Evolutionary conservation across 768 basidiomycete species (phyloP).

Genomic region (Nidularia pulvinata): DNA sequence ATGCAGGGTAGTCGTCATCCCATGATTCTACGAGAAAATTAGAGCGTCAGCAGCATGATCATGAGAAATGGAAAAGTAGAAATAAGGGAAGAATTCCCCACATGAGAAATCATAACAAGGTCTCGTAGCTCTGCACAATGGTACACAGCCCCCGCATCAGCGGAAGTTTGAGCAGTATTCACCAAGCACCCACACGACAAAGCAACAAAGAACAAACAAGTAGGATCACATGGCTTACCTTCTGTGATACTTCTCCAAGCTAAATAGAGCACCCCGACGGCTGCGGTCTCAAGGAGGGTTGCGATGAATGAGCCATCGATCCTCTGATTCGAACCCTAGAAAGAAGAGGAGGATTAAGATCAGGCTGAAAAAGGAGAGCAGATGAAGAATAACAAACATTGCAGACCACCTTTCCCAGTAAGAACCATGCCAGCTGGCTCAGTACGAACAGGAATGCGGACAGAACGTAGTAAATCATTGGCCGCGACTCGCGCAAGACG

Average conservation of each 20-base stretch:
- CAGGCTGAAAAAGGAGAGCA: no score
- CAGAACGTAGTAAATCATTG: slow-evolving; percentile 77
- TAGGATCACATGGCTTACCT: slow-evolving; percentile 32
- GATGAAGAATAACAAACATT: slow-evolving; percentile 23
- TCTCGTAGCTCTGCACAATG: no score
- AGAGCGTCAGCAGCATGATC: no score
- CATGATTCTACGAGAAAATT: no score
- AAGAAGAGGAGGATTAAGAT: no score
- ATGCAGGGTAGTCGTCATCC: no score
- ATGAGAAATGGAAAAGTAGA: no score
- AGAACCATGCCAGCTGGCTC: slow-evolving; percentile 81
- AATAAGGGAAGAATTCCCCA: no score
- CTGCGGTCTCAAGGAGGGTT: slow-evolving; percentile 66
- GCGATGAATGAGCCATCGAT: slow-evolving; percentile 75
- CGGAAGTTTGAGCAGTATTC: no score
- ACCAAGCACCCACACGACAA: no score
- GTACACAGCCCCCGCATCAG: no score
- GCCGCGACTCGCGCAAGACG: slow-evolving; percentile 76
- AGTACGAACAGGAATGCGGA: slow-evolving; percentile 81
- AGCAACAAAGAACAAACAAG: background rate
- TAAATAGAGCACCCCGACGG: slow-evolving; percentile 53
- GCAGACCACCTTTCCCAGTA: slow-evolving; percentile 83
- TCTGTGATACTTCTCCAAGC: slow-evolving; percentile 78
- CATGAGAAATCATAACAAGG: no score
- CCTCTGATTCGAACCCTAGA: background rate